Evolutionary conservation across 495 filamentous ascomycete species (phyloP).

Genomic region (Cercophora samala): DNA sequence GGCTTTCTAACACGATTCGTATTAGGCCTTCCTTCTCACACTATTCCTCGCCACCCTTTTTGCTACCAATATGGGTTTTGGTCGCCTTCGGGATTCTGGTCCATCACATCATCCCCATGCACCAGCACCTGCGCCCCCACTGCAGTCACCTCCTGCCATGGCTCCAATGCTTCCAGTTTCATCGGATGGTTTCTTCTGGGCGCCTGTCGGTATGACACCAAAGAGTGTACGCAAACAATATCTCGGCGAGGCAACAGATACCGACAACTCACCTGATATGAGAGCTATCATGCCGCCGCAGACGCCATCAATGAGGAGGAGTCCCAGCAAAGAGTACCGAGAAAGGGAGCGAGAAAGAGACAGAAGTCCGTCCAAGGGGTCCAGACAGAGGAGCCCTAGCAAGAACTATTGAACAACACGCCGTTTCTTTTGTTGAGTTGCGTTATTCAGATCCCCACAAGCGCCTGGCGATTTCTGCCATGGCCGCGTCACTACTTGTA

Average conservation of each 20-base stretch:
- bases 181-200: constrained; percentile 38
- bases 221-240: constrained; percentile 36
- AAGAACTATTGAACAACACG: constrained; percentile 35
- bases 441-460: background rate
- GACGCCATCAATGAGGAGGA: constrained; percentile 39
- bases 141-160: constrained; percentile 35
- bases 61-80: constrained; percentile 57
- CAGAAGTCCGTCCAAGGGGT: constrained; percentile 40
- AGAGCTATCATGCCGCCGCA: constrained; percentile 38
- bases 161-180: background rate
- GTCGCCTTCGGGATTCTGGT: constrained; percentile 30
- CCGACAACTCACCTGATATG: constrained; percentile 38
- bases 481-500: constrained; percentile 1
- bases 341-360: constrained; percentile 32
- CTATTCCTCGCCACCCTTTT: constrained; percentile 55
- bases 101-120: constrained; percentile 16
- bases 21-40: constrained; percentile 52
- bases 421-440: background rate
- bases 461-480: background rate
- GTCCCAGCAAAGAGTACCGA: constrained; percentile 38
- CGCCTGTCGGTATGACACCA: constrained; percentile 43
- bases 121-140: constrained; percentile 20
- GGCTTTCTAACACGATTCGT: constrained; percentile 23
- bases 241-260: constrained; percentile 41
- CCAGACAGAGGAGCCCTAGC: constrained; percentile 33